Conservation (phyloP, 192 early-diverging fungal genomes). For the Coemansia reversa region DNA sequence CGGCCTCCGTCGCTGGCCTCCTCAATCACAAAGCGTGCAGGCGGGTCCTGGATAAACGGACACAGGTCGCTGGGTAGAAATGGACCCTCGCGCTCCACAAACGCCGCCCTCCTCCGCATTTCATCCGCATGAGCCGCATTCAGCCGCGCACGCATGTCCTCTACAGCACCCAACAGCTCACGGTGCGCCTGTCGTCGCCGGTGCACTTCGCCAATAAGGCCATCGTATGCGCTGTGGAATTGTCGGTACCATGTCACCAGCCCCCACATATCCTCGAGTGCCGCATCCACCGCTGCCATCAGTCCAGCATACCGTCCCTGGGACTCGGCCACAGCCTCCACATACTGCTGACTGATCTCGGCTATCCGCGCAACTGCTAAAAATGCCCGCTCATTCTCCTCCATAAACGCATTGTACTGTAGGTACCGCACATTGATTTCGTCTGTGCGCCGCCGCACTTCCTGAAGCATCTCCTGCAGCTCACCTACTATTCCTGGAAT, state of each 20-base stretch:
- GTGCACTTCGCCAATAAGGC: constrained; percentile 48
- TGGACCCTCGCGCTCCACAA: constrained; percentile 43
- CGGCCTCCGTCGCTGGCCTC: constrained; percentile 36
- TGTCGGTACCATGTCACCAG: constrained; percentile 51
- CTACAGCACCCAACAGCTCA: constrained; percentile 25
- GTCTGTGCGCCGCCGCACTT: constrained; percentile 37
- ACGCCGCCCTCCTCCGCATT: constrained; percentile 26
- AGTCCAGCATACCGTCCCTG: constrained; percentile 25
- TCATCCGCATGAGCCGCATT: constrained; percentile 39
- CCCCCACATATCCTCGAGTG: constrained; percentile 42
- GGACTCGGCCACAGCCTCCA: constrained; percentile 4
- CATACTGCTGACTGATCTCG: constrained; percentile 13
- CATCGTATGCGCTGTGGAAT: constrained; percentile 50
- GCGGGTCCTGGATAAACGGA: constrained; percentile 56
- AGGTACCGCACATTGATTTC: constrained; percentile 41
- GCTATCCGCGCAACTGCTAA: constrained; percentile 27
- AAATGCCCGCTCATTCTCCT: constrained; percentile 28
- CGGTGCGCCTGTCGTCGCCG: constrained; percentile 43
- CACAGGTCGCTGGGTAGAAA: constrained; percentile 55
- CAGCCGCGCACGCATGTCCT: constrained; percentile 46
- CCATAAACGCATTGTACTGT: constrained; percentile 47
- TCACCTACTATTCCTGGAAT: constrained; percentile 46
- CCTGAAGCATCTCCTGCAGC: constrained; percentile 22
- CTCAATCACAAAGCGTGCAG: constrained; percentile 37
- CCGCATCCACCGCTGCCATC: constrained; percentile 17